These are phyloP conservation scores for Nannochloropsis granulata DNA, from an alignment of 108 stramenopile genomes.

Conservation along the genomic window DNA sequence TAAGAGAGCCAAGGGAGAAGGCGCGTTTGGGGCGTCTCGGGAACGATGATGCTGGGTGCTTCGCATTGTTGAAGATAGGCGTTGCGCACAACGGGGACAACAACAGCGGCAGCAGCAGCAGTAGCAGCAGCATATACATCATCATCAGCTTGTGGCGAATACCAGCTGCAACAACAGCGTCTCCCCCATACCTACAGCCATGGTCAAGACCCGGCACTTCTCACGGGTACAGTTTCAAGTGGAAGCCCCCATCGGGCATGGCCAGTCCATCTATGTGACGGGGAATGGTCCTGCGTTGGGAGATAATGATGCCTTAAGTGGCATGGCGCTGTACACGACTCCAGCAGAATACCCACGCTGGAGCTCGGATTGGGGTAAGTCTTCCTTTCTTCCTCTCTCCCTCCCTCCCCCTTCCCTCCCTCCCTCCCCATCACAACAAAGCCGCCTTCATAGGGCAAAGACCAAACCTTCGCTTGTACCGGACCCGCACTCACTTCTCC, in stretches of 20 bases:
- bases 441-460: too few species aligned
- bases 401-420: neutral
- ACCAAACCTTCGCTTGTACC: neutral
- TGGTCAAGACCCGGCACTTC: neutral
- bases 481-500: neutral
- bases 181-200: neutral
- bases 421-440: too few species aligned
- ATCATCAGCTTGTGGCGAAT: too few species aligned
- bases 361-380: neutral
- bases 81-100: too few species aligned
- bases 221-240: neutral
- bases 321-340: neutral
- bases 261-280: neutral
- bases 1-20: too few species aligned
- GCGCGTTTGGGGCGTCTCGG: too few species aligned
- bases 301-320: neutral
- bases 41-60: too few species aligned
- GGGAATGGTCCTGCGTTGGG: neutral
- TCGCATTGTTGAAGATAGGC: too few species aligned
- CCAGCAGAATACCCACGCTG: neutral
- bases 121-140: too few species aligned
- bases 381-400: neutral
- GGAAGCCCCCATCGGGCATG: neutral
- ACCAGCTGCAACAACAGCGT: neutral
- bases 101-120: too few species aligned